Evolutionary conservation across 306 rosid species (phyloP).

Genomic region (Corylus heterophylla): DNA sequence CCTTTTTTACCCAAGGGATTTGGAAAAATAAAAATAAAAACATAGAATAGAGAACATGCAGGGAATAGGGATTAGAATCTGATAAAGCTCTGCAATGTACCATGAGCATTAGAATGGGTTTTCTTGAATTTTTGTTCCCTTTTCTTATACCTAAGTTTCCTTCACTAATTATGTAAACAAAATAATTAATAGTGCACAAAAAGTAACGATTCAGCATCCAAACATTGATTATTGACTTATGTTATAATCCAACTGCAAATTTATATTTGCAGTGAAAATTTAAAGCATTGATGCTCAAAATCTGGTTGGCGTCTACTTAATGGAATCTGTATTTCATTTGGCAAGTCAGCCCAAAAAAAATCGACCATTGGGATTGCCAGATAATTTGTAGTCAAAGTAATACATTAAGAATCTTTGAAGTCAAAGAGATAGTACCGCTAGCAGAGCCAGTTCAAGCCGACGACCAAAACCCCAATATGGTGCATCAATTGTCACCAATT

Average conservation of each 20-base stretch:
- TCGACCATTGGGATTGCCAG: background rate
- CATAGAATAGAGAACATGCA: background rate
- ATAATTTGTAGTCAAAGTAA: background rate
- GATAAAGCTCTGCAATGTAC: background rate
- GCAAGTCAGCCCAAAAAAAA: background rate
- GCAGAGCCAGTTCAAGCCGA: slow-evolving; percentile 41
- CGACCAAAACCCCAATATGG: slow-evolving; percentile 56
- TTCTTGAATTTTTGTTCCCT: background rate
- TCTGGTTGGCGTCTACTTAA: background rate
- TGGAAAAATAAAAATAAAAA: background rate
- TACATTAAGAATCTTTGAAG: background rate
- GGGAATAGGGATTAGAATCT: background rate
- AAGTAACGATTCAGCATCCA: background rate
- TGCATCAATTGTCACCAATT: slow-evolving; percentile 49
- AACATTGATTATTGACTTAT: background rate
- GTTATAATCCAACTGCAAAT: background rate
- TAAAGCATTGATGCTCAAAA: slow-evolving; percentile 1
- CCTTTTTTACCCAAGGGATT: background rate
- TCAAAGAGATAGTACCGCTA: slow-evolving; percentile 29
- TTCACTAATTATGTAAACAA: background rate
- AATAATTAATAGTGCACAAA: background rate
- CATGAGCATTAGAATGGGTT: slow-evolving; percentile 3
- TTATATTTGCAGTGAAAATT: background rate
- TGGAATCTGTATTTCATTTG: background rate
- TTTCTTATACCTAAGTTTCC: background rate